These are phyloP conservation scores for Priceomyces carsonii DNA, from an alignment of 805 yeast genomes.

Conservation along the genomic window DNA sequence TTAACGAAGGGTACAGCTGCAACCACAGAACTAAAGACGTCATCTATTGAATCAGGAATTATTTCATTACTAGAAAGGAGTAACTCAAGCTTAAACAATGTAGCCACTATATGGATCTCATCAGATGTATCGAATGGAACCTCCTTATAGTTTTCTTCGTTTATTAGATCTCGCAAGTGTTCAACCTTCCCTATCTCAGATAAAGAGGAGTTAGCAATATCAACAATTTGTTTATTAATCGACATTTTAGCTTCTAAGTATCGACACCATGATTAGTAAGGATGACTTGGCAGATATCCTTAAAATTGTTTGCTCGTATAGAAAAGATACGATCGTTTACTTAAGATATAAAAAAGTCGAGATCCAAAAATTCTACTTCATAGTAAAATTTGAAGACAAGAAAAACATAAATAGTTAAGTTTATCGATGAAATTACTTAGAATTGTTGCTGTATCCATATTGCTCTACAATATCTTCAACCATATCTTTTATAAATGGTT, in stretches of 20 bases:
- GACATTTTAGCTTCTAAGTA: too few relatives aligned
- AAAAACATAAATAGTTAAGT: too few relatives aligned
- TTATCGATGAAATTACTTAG: constrained; percentile 26
- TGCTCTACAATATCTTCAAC: constrained; percentile 29
- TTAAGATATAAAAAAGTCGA: too few relatives aligned
- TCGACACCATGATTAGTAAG: too few relatives aligned
- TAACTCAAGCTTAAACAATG: constrained; percentile 4
- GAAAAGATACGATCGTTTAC: too few relatives aligned
- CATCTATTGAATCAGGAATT: too few relatives aligned
- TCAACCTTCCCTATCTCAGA: constrained; percentile 4
- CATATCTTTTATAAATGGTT: constrained; percentile 55
- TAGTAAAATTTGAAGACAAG: too few relatives aligned
- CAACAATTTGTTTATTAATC: background rate
- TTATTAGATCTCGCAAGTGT: background rate
- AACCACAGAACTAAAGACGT: constrained; percentile 1
- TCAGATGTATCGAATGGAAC: background rate
- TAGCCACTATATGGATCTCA: constrained; percentile 1
- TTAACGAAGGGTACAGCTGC: constrained; percentile 1
- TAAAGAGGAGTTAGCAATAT: constrained; percentile 1
- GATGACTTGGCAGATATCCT: too few relatives aligned
- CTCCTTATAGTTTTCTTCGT: background rate
- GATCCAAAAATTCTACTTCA: too few relatives aligned
- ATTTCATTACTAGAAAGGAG: too few relatives aligned
- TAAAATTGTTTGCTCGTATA: too few relatives aligned
- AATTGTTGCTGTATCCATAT: constrained; percentile 21